Evolutionary conservation across 164 flowering plant species (phyloP).

Genomic region (Piper betle): DNA sequence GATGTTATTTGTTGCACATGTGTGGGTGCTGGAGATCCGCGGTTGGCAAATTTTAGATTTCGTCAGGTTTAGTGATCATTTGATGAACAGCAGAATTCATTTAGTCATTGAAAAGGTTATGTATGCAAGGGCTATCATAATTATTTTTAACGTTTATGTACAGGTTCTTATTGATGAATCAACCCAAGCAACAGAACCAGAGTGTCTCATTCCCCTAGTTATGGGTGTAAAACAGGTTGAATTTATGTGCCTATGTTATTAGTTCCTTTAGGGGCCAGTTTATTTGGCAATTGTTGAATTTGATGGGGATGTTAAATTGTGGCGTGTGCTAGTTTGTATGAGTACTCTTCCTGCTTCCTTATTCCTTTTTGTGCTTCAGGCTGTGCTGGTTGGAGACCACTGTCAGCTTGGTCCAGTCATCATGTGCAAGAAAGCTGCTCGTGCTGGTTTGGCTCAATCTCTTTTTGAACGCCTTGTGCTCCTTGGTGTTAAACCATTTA

Average conservation of each 20-base stretch:
- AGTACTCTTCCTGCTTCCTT: not conserved
- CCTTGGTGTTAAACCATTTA: constrained; percentile 94
- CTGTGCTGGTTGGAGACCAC: constrained; percentile 97
- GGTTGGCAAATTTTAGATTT: constrained; percentile 88
- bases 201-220: constrained; percentile 97
- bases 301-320: not conserved
- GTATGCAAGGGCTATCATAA: too few relatives aligned
- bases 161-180: constrained; percentile 99
- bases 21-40: constrained; percentile 99
- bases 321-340: not conserved
- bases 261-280: not conserved
- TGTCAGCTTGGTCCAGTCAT: constrained; percentile 99
- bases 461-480: constrained; percentile 96
- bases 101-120: too few relatives aligned
- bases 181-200: constrained; percentile 98
- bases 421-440: constrained; percentile 99
- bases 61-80: constrained; percentile 63
- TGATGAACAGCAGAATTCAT: not conserved
- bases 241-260: too few relatives aligned
- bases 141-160: too few relatives aligned
- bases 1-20: constrained; percentile 99
- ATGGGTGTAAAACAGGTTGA: constrained; percentile 95
- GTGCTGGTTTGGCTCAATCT: constrained; percentile 97
- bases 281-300: not conserved
- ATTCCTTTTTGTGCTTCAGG: constrained; percentile 27